Evolutionary conservation across 257 asterid species (phyloP), one percentile per base, ranked within the genome.

Genomic region (Asclepias syriaca): DNA sequence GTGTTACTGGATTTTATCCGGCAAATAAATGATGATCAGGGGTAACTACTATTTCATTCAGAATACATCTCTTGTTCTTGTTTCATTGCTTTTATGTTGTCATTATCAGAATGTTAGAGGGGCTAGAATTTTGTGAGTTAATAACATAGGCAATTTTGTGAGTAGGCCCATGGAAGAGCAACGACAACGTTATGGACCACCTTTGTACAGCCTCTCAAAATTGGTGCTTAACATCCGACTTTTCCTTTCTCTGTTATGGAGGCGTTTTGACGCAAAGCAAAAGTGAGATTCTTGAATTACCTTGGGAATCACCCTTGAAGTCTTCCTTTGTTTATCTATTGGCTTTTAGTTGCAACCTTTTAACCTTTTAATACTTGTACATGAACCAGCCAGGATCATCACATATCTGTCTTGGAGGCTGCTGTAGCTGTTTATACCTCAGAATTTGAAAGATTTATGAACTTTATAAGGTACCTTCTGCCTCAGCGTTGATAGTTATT

Each of bases 81-180:
- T 63, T 18, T 72, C 43, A 53, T 60, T 70, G n/a, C 50, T 69
- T 78, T 72, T 40, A 9, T 48, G 58, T 46, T 57, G 60, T 24
- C 64, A 46, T 19, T 51, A 32, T 68, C 53, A 27, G 61, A 60
- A 51, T 37, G 21, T 46, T 21, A 18, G 50, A 60, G 57, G 37
- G 58, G 22, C 46, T 55, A 18, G 55, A 16, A 14, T 21, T 32
- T 19, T 9, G 16, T 6, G 4, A 63, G 48, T 29, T 37, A 16
- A 39, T 39, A 64, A 64, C 10, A 6, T 19, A 18, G 68, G 55
- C 56, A 66, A 65, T 71, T 78, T 82, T 73, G 61, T 77, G 71
- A 27, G 69, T 84, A 94, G 99, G 87, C 99, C 99, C 74, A 94
- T 94, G 99, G 99, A 94, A 85, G 99, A 94, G 90, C 99, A 94